phyloP scores from a whole-genome alignment of 768 basidiomycete genomes.

The Ramaria sp. region DNA sequence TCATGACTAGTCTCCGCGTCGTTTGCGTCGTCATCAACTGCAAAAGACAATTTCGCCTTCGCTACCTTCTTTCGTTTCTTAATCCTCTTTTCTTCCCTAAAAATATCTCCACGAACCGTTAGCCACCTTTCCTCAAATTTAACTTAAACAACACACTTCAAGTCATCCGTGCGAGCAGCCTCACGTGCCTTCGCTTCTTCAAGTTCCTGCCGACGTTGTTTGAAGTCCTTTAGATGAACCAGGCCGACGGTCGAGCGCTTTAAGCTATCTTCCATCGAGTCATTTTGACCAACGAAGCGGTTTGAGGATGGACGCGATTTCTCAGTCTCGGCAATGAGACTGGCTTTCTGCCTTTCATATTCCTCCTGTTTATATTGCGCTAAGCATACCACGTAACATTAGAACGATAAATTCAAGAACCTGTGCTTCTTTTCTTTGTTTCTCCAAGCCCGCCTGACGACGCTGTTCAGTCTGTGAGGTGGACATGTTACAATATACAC shows the following conservation, averaged over 20 bases:
- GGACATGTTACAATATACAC: conserved; percentile 42
- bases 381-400: not conserved
- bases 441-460: conserved; percentile 74
- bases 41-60: conserved; percentile 88
- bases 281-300: conserved; percentile 89
- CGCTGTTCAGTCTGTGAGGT: conserved; percentile 72
- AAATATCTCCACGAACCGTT: conserved; percentile 69
- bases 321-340: conserved; percentile 81
- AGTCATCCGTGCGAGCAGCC: conserved; percentile 72
- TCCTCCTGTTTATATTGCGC: conserved; percentile 59
- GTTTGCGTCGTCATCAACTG: conserved; percentile 49
- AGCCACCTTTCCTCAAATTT: conserved; percentile 32
- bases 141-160: conserved; percentile 59
- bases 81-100: conserved; percentile 78
- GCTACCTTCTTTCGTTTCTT: conserved; percentile 91
- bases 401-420: conserved; percentile 14
- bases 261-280: conserved; percentile 87
- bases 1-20: not conserved
- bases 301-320: conserved; percentile 79
- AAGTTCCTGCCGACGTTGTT: conserved; percentile 75
- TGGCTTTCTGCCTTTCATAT: conserved; percentile 70
- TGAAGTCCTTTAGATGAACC: conserved; percentile 86
- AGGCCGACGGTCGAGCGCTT: conserved; percentile 89
- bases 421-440: conserved; percentile 52
- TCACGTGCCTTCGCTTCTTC: conserved; percentile 88